These are phyloP conservation scores for Dillenia suffruticosa DNA, from an alignment of 164 flowering plant species.

Conservation along the genomic window DNA sequence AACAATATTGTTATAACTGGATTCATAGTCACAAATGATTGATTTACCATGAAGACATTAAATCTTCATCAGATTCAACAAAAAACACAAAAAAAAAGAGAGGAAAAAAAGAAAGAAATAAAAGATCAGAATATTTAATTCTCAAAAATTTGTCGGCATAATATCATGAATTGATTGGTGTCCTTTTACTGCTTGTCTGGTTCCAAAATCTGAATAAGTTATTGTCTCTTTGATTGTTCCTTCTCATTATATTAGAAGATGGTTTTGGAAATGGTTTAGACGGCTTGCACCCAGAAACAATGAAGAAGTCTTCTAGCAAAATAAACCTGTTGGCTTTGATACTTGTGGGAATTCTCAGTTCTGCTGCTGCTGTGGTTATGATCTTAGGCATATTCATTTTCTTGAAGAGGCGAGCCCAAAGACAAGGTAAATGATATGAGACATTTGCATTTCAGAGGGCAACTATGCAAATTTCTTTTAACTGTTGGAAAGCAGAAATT, in stretches of 20 bases:
- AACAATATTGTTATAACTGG: no score
- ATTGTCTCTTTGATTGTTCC: no score
- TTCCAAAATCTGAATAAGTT: no score
- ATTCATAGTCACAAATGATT: no score
- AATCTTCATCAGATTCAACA: no score
- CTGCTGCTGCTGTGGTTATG: background rate
- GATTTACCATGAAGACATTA: no score
- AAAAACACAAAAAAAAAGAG: no score
- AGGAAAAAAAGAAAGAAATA: background rate
- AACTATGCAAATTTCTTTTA: no score
- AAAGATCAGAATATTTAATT: background rate
- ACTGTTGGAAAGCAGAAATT: background rate
- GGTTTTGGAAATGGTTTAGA: background rate
- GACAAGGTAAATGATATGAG: constrained; percentile 8
- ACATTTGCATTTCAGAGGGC: no score
- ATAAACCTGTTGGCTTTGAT: background rate
- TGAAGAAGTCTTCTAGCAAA: background rate
- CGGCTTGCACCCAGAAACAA: background rate
- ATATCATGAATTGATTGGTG: no score
- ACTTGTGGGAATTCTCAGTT: background rate
- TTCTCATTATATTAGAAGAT: background rate
- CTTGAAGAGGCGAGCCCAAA: background rate
- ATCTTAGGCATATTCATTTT: background rate
- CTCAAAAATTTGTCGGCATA: no score
- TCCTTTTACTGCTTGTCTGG: no score